Evolutionary conservation across 2,329 filamentous ascomycete genomes (phyloP).

Genomic region (Colletotrichum musae): DNA sequence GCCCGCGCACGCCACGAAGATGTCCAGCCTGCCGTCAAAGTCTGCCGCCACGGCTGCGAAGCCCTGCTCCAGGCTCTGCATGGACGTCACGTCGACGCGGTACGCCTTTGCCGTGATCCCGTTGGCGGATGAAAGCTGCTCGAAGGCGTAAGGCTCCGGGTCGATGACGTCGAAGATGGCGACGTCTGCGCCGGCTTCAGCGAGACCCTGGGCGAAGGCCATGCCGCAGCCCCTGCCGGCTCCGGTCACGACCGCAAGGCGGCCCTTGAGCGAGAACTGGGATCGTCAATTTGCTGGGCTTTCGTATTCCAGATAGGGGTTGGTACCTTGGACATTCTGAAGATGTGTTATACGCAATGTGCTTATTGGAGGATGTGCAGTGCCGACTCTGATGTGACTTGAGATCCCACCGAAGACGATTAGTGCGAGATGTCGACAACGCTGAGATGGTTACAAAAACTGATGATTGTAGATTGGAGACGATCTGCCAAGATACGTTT

Average conservation of each 20-base stretch:
- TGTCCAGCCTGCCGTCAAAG: slow-evolving; percentile 49
- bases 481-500: too few species aligned
- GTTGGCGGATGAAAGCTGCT: slow-evolving; percentile 8
- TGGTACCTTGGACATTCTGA: not conserved
- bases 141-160: slow-evolving; percentile 17
- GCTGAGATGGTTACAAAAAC: too few species aligned
- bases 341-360: not conserved
- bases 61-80: slow-evolving; percentile 11
- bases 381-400: not conserved
- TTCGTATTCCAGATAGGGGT: not conserved
- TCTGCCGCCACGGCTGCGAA: slow-evolving; percentile 41
- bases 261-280: slow-evolving; percentile 64
- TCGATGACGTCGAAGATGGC: slow-evolving; percentile 36
- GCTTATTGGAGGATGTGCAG: not conserved
- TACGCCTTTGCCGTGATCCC: slow-evolving; percentile 13
- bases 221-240: slow-evolving; percentile 62
- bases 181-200: slow-evolving; percentile 32
- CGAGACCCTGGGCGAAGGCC: slow-evolving; percentile 33
- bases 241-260: slow-evolving; percentile 62
- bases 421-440: not conserved
- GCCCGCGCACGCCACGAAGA: slow-evolving; percentile 52
- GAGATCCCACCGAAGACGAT: not conserved
- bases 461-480: too few species aligned
- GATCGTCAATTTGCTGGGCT: not conserved
- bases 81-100: slow-evolving; percentile 22